Percentiles rank a stretch among this genome's conserved stretches.
These are phyloP conservation scores for Cokeromyces recurvatus DNA, from an alignment of 371 early-diverging fungal species.

Conservation along the genomic window DNA sequence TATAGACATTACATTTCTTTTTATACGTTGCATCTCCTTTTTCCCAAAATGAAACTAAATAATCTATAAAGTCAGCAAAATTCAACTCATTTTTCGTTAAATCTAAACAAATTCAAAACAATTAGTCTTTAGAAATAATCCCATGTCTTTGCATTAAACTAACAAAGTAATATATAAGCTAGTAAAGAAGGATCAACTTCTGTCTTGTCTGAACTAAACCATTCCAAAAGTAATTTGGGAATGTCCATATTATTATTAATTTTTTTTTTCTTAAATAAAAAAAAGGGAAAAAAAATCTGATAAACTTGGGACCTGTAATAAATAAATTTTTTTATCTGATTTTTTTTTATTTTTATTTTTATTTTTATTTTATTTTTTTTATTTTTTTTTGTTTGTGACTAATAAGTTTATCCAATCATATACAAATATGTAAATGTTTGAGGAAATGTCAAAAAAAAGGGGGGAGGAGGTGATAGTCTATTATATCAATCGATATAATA, in stretches of 20 bases:
- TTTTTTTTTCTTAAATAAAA: not conserved
- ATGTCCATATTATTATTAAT: constrained; percentile 9
- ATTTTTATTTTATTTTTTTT: too few species aligned
- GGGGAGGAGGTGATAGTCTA: too few species aligned
- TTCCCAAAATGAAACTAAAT: constrained; percentile 12
- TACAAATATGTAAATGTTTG: too few species aligned
- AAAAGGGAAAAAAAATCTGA: constrained; percentile 7
- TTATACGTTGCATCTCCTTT: constrained; percentile 3
- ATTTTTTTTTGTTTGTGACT: too few species aligned
- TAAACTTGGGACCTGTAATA: constrained; percentile 11
- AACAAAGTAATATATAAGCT: constrained; percentile 29
- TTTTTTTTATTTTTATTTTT: too few species aligned
- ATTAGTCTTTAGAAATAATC: not conserved
- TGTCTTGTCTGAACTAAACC: constrained; percentile 23
- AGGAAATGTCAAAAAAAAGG: too few species aligned
- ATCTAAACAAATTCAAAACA: constrained; percentile 7
- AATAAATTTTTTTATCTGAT: too few species aligned
- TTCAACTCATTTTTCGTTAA: constrained; percentile 17
- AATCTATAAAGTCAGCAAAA: constrained; percentile 7
- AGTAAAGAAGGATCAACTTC: constrained; percentile 29
- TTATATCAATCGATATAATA: too few species aligned
- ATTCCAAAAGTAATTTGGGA: constrained; percentile 11
- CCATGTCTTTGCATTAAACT: not conserved
- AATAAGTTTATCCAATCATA: too few species aligned
- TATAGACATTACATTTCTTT: constrained; percentile 16